These are phyloP conservation scores for Plasmodium chabaudi DNA, from an alignment of 169 alveolate species.

Conservation along the genomic window DNA sequence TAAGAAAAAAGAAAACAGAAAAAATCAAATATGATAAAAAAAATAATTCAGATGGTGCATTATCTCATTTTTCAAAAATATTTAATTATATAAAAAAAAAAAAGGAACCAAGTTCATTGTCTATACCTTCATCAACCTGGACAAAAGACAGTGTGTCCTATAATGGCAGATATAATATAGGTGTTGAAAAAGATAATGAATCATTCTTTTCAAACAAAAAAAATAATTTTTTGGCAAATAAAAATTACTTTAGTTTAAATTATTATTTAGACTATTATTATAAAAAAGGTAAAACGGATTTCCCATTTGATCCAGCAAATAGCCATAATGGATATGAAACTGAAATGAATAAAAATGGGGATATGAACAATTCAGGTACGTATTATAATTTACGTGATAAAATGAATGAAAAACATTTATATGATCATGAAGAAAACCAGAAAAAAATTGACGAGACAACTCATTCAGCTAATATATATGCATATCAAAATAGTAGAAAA, in stretches of 20 bases:
- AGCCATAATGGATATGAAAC: background rate
- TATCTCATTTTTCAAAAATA: slow-evolving; percentile 8
- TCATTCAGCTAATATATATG: background rate
- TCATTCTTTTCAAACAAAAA: background rate
- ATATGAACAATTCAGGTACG: background rate
- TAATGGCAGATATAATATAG: background rate
- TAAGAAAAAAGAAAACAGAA: background rate
- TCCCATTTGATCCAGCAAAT: background rate
- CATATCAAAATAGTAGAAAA: background rate
- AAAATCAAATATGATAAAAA: background rate
- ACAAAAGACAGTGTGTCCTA: background rate
- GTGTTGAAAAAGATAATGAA: background rate
- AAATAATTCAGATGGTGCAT: background rate
- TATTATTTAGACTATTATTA: slow-evolving; percentile 19
- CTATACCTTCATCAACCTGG: background rate
- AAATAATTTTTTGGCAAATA: slow-evolving; percentile 7
- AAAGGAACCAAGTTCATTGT: background rate
- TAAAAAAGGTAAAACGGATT: slow-evolving; percentile 18
- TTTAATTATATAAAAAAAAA: slow-evolving; percentile 54
- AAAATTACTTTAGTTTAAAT: slow-evolving; percentile 25
- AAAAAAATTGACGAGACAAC: background rate
- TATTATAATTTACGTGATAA: too few relatives aligned
- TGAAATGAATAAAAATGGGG: background rate
- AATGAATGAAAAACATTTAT: too few relatives aligned
- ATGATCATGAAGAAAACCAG: background rate